These are phyloP conservation scores for Nannochloropsis salina DNA, from an alignment of 108 stramenopile genomes.

Conservation along the genomic window DNA sequence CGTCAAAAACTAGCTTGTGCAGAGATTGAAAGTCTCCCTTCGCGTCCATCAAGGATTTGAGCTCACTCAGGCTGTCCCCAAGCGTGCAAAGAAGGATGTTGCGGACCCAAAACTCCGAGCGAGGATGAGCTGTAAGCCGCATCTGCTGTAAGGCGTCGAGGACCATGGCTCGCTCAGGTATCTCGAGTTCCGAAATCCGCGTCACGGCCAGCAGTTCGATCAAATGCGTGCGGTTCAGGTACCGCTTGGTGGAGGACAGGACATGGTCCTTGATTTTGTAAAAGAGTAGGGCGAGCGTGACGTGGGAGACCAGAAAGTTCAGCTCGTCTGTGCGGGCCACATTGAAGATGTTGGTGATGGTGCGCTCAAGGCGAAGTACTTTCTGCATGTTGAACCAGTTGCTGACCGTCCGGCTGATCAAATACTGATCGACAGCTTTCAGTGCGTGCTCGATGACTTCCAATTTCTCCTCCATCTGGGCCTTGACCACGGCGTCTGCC, in stretches of 20 bases:
- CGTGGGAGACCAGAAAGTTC: slow-evolving; percentile 79
- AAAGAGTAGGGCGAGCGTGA: slow-evolving; percentile 80
- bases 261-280: slow-evolving; percentile 86
- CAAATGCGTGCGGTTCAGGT: slow-evolving; percentile 40
- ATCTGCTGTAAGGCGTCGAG: slow-evolving; percentile 56
- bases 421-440: neutral
- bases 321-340: slow-evolving; percentile 83
- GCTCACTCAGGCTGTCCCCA: slow-evolving; percentile 81
- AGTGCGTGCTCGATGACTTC: neutral
- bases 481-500: slow-evolving; percentile 7
- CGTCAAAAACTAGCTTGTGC: slow-evolving; percentile 89
- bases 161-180: slow-evolving; percentile 40
- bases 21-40: slow-evolving; percentile 64
- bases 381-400: slow-evolving; percentile 16
- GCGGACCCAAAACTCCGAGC: slow-evolving; percentile 80
- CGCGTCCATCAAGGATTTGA: slow-evolving; percentile 86
- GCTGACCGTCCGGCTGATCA: neutral
- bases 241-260: slow-evolving; percentile 23
- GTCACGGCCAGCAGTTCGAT: slow-evolving; percentile 39
- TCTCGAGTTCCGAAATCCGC: slow-evolving; percentile 28
- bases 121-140: slow-evolving; percentile 42
- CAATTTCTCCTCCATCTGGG: slow-evolving; percentile 9
- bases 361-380: slow-evolving; percentile 56
- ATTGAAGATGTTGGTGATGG: slow-evolving; percentile 80
- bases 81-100: slow-evolving; percentile 80